Evolutionary conservation across 2,329 filamentous ascomycete genomes (phyloP), one percentile per base, ranked within the genome.

Genomic region (Chaetothyriales sp.): DNA sequence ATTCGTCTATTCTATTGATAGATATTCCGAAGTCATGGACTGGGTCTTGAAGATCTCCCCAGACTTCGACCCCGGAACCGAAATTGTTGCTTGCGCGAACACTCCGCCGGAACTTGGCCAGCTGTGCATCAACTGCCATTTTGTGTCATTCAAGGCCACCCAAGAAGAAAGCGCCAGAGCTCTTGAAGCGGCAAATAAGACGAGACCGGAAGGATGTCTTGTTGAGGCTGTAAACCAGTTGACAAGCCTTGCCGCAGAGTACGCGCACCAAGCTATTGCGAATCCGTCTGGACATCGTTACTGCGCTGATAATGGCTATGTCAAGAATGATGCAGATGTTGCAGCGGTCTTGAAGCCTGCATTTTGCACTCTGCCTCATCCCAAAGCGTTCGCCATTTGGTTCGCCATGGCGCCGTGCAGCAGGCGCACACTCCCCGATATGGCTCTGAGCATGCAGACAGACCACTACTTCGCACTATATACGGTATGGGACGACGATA

Each of bases 391-490:
- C 47, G 63, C 72, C 1, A 62, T 78, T 9, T 79, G 74, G 69
- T 76, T 69, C 58, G 60, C 70, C 8, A 77, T 78, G 75, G 66
- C 65, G 28, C 76, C 76, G 0, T 69, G 67, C 25, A 74, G 70
- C 43, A 63, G 67, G 22, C 62, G 69, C 2, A 45, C 54, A 28
- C 62, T 72, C 37, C 66, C 68, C 0, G 72, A 74, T 52, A 79
- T 79, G 76, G 76, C 76, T 2, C 63, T 77, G 13, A 74, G 69
- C 25, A 70, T 78, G 70, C 75, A 77, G 51, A 70, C 69, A 0
- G 76, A 79, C 56, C 75, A 79, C 60, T 79, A 79, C 61, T 73
- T 79, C 59, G 74, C 76, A 1, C 50, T 75, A 2, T 79, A 78
- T 56, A 67, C 72, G 0, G 63, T 77, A 1, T 78, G 73, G 70